phyloP scores from a whole-genome alignment of 2,329 filamentous ascomycete genomes.

The Colletotrichum tropicicola region DNA sequence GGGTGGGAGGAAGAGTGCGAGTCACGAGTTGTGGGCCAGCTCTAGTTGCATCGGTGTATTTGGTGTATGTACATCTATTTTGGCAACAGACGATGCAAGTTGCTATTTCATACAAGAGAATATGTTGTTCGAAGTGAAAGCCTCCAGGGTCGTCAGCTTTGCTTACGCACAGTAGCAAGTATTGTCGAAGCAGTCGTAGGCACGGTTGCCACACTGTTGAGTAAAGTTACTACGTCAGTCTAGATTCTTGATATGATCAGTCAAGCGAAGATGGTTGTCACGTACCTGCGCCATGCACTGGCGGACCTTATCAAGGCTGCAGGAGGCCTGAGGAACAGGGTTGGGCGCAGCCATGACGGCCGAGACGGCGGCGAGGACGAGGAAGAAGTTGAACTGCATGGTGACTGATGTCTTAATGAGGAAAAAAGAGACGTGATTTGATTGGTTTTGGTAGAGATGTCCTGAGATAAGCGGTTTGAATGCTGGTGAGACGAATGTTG shows the following conservation, averaged over 20 bases:
- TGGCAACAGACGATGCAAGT: background rate
- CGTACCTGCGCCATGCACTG: background rate
- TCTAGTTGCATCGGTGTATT: background rate
- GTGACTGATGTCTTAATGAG: background rate
- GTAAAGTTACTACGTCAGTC: background rate
- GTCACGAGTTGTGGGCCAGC: background rate
- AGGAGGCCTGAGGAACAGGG: conserved; percentile 2
- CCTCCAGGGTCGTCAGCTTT: background rate
- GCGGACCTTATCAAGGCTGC: background rate
- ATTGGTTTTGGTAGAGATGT: background rate
- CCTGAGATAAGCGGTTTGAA: too few species aligned
- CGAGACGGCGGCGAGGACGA: conserved; percentile 5
- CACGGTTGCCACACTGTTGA: background rate
- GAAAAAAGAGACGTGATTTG: too few species aligned
- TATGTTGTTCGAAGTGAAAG: background rate
- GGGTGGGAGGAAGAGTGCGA: too few species aligned
- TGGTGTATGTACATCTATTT: background rate
- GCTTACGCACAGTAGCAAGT: background rate
- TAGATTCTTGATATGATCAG: background rate
- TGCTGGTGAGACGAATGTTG: too few species aligned
- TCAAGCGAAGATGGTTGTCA: too few species aligned
- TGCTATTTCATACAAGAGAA: background rate
- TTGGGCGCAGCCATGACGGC: background rate
- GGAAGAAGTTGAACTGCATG: conserved; percentile 6
- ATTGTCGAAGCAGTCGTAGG: conserved; percentile 6